phyloP scores from a whole-genome alignment of 2,329 filamentous ascomycete genomes.

The Colletotrichum higginsianum region DNA sequence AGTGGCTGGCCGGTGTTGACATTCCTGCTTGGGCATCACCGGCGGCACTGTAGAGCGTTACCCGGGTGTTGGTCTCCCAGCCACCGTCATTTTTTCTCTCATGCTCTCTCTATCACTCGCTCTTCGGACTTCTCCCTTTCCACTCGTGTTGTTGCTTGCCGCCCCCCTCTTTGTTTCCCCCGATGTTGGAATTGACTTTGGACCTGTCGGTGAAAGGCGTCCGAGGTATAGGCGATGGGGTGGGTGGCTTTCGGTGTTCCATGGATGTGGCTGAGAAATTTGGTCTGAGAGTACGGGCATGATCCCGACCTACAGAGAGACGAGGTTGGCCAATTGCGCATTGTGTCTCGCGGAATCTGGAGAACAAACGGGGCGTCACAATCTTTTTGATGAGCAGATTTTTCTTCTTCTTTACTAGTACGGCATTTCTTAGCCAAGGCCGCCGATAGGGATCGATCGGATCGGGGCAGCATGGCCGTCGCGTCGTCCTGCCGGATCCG shows the following conservation, averaged over 20 bases:
- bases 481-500: conserved; percentile 21
- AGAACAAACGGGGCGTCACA: conserved; percentile 32
- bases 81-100: conserved; percentile 37
- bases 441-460: conserved; percentile 34
- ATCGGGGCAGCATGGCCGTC: conserved; percentile 24
- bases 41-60: conserved; percentile 30
- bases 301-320: conserved; percentile 31
- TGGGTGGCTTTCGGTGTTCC: conserved; percentile 36
- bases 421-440: conserved; percentile 3
- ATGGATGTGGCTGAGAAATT: conserved; percentile 40
- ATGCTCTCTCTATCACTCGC: neutral
- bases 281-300: conserved; percentile 37
- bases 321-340: conserved; percentile 40
- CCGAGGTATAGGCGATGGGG: conserved; percentile 27
- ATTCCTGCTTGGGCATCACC: conserved; percentile 41
- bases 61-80: conserved; percentile 38
- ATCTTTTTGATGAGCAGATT: neutral
- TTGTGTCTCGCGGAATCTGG: conserved; percentile 19
- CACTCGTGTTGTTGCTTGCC: neutral
- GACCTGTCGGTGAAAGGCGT: conserved; percentile 12
- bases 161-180: conserved; percentile 8
- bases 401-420: neutral
- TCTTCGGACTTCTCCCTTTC: no score
- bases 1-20: conserved; percentile 41
- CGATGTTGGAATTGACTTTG: conserved; percentile 41